A percentile compares a stretch with the other conserved stretches of the same genome.
Evolutionary conservation across 768 basidiomycete genomes (phyloP).

Genomic region (Lentinus tigrinus): DNA sequence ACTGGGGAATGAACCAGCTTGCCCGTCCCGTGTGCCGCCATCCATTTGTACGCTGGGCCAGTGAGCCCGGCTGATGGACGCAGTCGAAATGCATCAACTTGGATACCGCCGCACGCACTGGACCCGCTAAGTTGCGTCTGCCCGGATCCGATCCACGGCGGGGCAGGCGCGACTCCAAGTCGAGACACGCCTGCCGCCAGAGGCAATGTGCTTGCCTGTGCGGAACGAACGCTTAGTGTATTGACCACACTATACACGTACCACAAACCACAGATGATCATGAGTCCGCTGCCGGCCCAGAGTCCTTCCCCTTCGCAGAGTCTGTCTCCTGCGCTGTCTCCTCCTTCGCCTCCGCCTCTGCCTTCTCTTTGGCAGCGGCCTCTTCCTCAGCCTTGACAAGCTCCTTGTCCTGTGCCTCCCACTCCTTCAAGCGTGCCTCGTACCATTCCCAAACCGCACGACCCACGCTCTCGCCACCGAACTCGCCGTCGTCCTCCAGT

Average conservation of each 20-base stretch:
- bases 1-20: background rate
- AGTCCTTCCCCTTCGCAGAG: background rate
- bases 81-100: constrained; percentile 4
- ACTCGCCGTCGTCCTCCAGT: constrained; percentile 60
- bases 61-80: background rate
- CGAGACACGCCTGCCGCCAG: background rate
- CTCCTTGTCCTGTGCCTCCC: constrained; percentile 43
- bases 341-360: background rate
- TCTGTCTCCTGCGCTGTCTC: background rate
- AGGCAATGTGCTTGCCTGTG: background rate
- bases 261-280: background rate
- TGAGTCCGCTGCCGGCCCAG: background rate
- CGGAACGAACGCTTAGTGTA: background rate
- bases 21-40: background rate
- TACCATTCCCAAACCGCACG: constrained; percentile 76
- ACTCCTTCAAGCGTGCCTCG: constrained; percentile 62
- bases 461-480: constrained; percentile 69
- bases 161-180: background rate
- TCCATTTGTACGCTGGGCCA: constrained; percentile 5
- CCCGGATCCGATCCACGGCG: background rate
- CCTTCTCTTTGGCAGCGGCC: constrained; percentile 6
- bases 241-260: constrained; percentile 4
- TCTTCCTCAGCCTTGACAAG: constrained; percentile 10
- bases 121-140: background rate
- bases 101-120: background rate